Evolutionary conservation across 345 rosid species (phyloP).

Genomic region (Citrus mangshanensis): DNA sequence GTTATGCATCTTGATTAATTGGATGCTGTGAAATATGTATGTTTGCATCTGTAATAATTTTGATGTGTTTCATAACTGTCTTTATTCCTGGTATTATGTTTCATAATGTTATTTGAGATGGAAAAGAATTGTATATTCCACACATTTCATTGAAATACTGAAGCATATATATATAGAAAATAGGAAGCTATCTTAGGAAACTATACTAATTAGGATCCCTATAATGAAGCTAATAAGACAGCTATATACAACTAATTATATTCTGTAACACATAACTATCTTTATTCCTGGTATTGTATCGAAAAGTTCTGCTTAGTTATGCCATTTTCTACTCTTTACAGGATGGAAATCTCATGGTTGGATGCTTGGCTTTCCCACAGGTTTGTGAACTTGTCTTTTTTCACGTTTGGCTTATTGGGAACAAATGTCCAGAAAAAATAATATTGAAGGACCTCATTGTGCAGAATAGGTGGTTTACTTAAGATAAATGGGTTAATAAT

Average conservation of each 20-base stretch:
- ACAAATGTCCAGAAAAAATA: neutral
- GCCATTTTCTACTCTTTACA: slow-evolving; percentile 29
- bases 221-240: no score
- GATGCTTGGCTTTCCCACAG: slow-evolving; percentile 87
- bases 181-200: no score
- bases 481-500: no score
- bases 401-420: neutral
- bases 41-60: neutral
- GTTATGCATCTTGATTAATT: neutral
- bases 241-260: no score
- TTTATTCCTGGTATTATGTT: neutral
- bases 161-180: no score
- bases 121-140: no score
- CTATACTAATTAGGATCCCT: no score
- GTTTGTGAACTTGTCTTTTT: slow-evolving; percentile 33
- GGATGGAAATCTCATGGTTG: slow-evolving; percentile 96
- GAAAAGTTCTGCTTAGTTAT: slow-evolving; percentile 4
- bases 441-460: neutral
- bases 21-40: neutral
- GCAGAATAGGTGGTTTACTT: neutral
- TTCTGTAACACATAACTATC: neutral
- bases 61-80: no score
- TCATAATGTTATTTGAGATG: neutral
- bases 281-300: neutral
- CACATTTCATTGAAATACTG: no score